Evolutionary conservation across 805 yeast species (phyloP).

Genomic region (Starmerella lactis-condensi): DNA sequence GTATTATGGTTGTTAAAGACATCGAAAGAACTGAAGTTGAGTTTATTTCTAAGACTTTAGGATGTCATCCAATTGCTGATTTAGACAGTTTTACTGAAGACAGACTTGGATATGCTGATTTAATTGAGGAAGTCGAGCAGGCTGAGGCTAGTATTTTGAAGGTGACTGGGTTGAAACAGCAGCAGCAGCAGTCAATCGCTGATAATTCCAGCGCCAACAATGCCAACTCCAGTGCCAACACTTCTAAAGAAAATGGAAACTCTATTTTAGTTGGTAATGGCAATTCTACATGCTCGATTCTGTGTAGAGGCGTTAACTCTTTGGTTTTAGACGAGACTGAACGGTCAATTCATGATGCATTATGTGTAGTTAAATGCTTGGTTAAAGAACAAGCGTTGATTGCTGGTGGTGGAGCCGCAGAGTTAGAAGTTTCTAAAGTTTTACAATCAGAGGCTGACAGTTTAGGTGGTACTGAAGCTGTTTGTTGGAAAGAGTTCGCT

Average conservation of each 20-base stretch:
- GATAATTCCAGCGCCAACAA: constrained; percentile 7
- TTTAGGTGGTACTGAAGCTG: constrained; percentile 70
- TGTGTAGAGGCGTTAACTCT: constrained; percentile 86
- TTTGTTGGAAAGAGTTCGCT: constrained; percentile 83
- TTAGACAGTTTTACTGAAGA: constrained; percentile 84
- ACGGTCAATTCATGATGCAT: constrained; percentile 90
- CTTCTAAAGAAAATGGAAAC: not conserved
- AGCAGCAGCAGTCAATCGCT: constrained; percentile 27
- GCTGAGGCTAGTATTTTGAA: constrained; percentile 80
- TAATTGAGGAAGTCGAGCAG: constrained; percentile 77
- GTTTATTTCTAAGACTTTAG: constrained; percentile 65
- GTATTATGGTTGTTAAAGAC: constrained; percentile 86
- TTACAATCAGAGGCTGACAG: constrained; percentile 47
- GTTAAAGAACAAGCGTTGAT: constrained; percentile 76
- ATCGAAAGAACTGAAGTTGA: constrained; percentile 93
- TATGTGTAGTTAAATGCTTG: constrained; percentile 78
- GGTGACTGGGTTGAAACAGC: constrained; percentile 45
- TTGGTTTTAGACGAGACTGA: constrained; percentile 90
- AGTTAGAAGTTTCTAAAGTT: constrained; percentile 67
- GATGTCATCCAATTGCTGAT: constrained; percentile 93
- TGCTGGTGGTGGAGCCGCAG: constrained; percentile 99
- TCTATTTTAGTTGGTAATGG: constrained; percentile 23
- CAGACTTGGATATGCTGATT: constrained; percentile 77
- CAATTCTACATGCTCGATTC: constrained; percentile 34
- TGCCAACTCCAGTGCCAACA: constrained; percentile 27